Base-by-base conservation (phyloP, 2,329 filamentous ascomycete species). In the Didymella exigua region DNA sequence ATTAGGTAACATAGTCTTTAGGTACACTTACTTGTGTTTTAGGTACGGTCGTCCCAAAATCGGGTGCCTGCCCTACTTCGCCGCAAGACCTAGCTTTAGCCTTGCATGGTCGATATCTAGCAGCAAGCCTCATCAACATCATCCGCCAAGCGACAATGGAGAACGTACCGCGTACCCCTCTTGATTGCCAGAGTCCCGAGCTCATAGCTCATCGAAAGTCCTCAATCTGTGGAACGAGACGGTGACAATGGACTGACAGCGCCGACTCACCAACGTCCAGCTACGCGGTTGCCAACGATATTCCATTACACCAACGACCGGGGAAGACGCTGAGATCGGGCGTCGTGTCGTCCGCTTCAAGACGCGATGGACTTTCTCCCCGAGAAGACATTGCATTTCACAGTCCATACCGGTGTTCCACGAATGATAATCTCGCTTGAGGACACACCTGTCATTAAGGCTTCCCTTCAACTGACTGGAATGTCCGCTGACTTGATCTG, bases 31-130 rank as follows among this genome's bases (percentile, higher is more conserved):
- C 33, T 38, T 37, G 31, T 37, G 26, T 44, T 44, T 38, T 40
- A 38, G 40, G 18, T 44, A 34, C n/a, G n/a, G 27, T 46, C 49
- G 24, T 13, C 21, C 34, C 18, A 21, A 9, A 21, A 30, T 21
- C 2, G 2, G 43, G 21, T 43, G n/a, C 33, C 30, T 52, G 21
- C 9, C 26, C 30, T 19, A 16, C 16, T 41, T 45, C 49, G 49
- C 19, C 18, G 41, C 49, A 40, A 33, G 10, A 26, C 21, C 34
- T 46, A 45, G 41, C 40, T 27, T 27, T 41, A 40, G 41, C 49
- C 41, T 46, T 33, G 34, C 42, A 10, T 34, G 40, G 43, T 29
- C 23, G 9, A 47, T 11, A 30, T 24, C 23, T 14, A 27, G 36
- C 29, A 34, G 19, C 44, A 33, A 24, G 3, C 13, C 18, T n/a